Conservation (phyloP, 2,329 filamentous ascomycete species). For the Celoporthe dispersa region DNA sequence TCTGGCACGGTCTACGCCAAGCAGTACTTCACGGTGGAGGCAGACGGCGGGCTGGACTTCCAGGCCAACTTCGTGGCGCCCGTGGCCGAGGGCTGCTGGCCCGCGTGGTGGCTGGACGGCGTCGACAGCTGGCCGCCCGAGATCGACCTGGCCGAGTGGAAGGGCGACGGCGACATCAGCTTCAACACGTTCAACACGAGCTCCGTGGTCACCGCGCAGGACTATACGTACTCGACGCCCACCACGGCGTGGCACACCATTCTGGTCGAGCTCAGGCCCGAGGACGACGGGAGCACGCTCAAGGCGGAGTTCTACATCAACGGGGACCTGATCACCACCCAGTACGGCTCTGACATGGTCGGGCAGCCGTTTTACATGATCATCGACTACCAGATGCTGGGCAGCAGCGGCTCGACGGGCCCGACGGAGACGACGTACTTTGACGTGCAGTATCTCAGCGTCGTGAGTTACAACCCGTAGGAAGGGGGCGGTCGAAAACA, state of each 20-base stretch:
- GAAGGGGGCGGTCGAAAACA: too few species aligned
- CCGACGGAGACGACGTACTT: constrained; percentile 31
- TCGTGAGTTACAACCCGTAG: constrained; percentile 31
- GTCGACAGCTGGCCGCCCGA: constrained; percentile 59
- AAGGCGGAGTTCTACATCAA: constrained; percentile 57
- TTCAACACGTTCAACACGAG: constrained; percentile 58
- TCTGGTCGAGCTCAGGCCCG: constrained; percentile 52
- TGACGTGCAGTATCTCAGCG: constrained; percentile 31
- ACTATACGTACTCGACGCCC: constrained; percentile 51
- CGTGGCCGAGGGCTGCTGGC: constrained; percentile 53
- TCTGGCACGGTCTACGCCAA: constrained; percentile 47
- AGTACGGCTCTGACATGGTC: constrained; percentile 52
- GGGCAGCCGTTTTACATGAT: constrained; percentile 47
- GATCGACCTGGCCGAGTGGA: constrained; percentile 63
- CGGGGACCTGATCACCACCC: constrained; percentile 49
- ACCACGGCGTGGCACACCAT: constrained; percentile 50
- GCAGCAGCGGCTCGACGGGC: constrained; percentile 30
- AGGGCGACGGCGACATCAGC: constrained; percentile 55
- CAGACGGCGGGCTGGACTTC: constrained; percentile 45
- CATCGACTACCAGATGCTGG: constrained; percentile 33
- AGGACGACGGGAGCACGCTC: constrained; percentile 51
- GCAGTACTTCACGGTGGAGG: constrained; percentile 43
- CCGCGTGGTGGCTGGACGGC: constrained; percentile 60
- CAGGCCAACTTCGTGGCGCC: constrained; percentile 44
- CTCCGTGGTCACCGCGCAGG: constrained; percentile 46